A percentile compares a stretch with the other conserved stretches of the same genome.
These are phyloP conservation scores for Cytospora chrysosperma DNA, from an alignment of 2,329 filamentous ascomycete genomes.

Conservation along the genomic window DNA sequence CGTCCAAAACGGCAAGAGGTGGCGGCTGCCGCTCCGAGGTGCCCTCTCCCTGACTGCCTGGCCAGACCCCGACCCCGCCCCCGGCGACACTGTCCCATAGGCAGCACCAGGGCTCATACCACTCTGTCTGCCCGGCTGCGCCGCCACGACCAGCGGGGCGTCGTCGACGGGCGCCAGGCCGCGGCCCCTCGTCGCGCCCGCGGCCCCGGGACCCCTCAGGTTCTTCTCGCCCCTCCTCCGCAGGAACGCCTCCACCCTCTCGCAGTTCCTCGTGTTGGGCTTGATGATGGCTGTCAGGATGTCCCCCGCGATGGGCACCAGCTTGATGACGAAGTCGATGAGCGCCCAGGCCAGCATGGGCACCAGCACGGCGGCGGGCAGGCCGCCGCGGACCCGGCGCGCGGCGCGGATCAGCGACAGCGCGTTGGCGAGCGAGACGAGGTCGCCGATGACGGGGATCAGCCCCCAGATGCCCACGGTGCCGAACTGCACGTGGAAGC, in stretches of 20 bases:
- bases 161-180: not conserved
- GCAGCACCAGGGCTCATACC: constrained; percentile 10
- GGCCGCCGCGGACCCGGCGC: constrained; percentile 18
- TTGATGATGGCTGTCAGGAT: constrained; percentile 20
- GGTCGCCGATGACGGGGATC: constrained; percentile 20
- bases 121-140: constrained; percentile 13
- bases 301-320: constrained; percentile 19
- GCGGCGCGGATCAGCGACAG: constrained; percentile 20
- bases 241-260: constrained; percentile 18
- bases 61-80: not conserved
- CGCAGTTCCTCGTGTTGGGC: constrained; percentile 22
- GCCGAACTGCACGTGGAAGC: constrained; percentile 22
- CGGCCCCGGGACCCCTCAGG: constrained; percentile 1
- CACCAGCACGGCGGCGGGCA: constrained; percentile 7
- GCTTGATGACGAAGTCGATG: constrained; percentile 21
- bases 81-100: not conserved
- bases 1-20: constrained; percentile 20
- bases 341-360: constrained; percentile 19
- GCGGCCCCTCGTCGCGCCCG: not conserved
- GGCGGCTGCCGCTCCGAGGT: not conserved
- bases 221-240: constrained; percentile 8
- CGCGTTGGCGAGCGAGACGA: constrained; percentile 21
- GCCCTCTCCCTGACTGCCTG: not conserved
- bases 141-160: constrained; percentile 16
- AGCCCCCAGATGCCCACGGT: constrained; percentile 22